These are phyloP conservation scores for Ophiosphaerella korrae DNA, from an alignment of 2,329 filamentous ascomycete species.

Conservation along the genomic window DNA sequence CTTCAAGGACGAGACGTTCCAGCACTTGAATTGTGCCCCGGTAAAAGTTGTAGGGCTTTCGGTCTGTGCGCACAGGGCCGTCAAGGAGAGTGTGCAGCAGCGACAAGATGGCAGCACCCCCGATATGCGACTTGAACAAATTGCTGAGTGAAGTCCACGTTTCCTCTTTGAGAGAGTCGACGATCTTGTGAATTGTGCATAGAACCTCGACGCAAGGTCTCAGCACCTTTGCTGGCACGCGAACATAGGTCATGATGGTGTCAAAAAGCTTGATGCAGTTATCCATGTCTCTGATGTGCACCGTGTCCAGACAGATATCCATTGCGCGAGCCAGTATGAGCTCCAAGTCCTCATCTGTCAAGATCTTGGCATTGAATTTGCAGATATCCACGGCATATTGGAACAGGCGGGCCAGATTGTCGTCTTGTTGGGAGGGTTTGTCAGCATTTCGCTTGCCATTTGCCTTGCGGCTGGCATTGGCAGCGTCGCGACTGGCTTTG, in stretches of 20 bases:
- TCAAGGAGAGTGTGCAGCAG: constrained; percentile 61
- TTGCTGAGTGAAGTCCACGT: constrained; percentile 74
- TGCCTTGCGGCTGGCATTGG: constrained; percentile 28
- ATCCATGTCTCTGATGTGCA: constrained; percentile 66
- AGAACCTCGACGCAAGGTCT: constrained; percentile 71
- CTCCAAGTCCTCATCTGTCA: constrained; percentile 66
- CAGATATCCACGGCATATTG: constrained; percentile 69
- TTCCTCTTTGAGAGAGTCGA: constrained; percentile 64
- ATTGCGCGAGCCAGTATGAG: constrained; percentile 67
- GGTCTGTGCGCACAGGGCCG: constrained; percentile 28
- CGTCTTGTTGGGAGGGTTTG: constrained; percentile 30
- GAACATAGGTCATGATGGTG: constrained; percentile 72
- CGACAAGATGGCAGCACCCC: constrained; percentile 69
- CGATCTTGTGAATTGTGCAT: constrained; percentile 72
- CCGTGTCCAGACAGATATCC: constrained; percentile 71
- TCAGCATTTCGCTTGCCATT: constrained; percentile 31
- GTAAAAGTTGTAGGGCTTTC: constrained; percentile 30
- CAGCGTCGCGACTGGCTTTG: constrained; percentile 35
- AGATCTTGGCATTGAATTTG: constrained; percentile 76
- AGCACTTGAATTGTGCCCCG: constrained; percentile 39
- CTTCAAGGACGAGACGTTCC: constrained; percentile 37
- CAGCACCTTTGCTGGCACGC: constrained; percentile 67
- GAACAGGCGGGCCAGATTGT: constrained; percentile 64
- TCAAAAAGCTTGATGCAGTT: constrained; percentile 72
- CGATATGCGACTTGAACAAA: constrained; percentile 74